Base-by-base conservation (phyloP, 2,329 filamentous ascomycete species). In the Nothomitra cinnamomea region DNA sequence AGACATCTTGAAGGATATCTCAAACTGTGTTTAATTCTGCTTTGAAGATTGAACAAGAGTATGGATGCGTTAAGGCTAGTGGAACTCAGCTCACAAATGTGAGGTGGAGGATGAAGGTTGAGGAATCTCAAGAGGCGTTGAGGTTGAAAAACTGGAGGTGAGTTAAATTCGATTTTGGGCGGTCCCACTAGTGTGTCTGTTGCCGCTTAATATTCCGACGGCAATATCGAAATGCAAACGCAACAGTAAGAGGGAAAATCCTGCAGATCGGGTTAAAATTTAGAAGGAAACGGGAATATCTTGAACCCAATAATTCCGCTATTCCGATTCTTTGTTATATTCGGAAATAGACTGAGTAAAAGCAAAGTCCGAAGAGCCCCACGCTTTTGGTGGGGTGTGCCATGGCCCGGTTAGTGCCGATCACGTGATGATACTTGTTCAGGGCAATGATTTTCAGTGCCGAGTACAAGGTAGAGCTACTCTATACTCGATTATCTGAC, bases 1-100 rank as follows among this genome's bases (percentile, higher is more conserved):
- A 66, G 79, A 80, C 79, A 83, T 83, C 60, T 58, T 70, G 61
- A 59, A 7, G 43, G 35, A 8, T 35, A 35, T 7, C 45, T 49
- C 17, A n/a, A 17, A 17, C 19, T 49, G 3, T 19, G 24, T 4
- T 12, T 38, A 19, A 10, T 35, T n/a, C 15, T 49, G 12, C 15
- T 17, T 2, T 12, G 45, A 17, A 35, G 24, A 32, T 49, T 10
- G n/a, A 43, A 19, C n/a, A 22, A 19, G 38, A 22, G 43, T 17
- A 13, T n/a, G 32, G 38, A 28, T 21, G 42, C 40, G 8, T 35
- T 17, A 35, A 40, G 13, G 8, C 32, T 49, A 24, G 7, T 47
- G 3, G 25, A 15, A 25, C 8, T 12, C 3, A 47, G 43, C 43
- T 24, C 43, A 47, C 19, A n/a, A 49, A 28, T 5, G n/a, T 17